phyloP scores from a whole-genome alignment of 441 rosid genomes.

The Populus tomentosa region DNA sequence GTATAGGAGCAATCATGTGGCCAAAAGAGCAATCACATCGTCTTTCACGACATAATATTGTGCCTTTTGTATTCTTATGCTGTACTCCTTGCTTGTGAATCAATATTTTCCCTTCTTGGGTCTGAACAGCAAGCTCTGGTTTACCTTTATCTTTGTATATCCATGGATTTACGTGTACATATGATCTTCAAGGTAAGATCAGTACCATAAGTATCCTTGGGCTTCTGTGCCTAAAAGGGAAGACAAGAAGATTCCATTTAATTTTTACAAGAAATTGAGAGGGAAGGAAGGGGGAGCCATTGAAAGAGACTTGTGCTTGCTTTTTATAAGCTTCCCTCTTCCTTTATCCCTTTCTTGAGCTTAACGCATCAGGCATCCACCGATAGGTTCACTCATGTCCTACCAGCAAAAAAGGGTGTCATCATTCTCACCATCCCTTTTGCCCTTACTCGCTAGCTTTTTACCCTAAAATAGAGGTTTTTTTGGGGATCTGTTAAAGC shows the following conservation, averaged over 20 bases:
- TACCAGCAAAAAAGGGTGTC: background rate
- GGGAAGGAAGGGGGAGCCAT: too few relatives aligned
- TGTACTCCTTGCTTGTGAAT: too few relatives aligned
- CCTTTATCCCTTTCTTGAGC: slow-evolving; percentile 4
- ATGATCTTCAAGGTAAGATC: background rate
- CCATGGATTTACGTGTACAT: background rate
- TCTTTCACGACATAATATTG: background rate
- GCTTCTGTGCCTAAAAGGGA: background rate
- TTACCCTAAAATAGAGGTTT: background rate
- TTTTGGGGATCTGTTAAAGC: background rate
- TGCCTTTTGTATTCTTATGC: background rate
- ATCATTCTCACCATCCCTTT: background rate
- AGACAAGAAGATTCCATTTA: slow-evolving; percentile 8
- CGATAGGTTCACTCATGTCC: background rate
- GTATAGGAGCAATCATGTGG: background rate
- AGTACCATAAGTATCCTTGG: background rate
- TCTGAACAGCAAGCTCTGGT: background rate
- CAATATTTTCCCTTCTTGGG: too few relatives aligned
- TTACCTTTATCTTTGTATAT: background rate
- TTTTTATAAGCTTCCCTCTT: background rate
- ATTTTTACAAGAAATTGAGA: background rate
- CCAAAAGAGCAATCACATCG: background rate
- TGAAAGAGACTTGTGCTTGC: background rate
- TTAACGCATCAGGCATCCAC: background rate
- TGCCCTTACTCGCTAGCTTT: background rate